Percentiles rank a stretch among this genome's conserved stretches.
These are phyloP conservation scores for Xylaria longipes DNA, from an alignment of 495 filamentous ascomycete genomes.

Conservation along the genomic window DNA sequence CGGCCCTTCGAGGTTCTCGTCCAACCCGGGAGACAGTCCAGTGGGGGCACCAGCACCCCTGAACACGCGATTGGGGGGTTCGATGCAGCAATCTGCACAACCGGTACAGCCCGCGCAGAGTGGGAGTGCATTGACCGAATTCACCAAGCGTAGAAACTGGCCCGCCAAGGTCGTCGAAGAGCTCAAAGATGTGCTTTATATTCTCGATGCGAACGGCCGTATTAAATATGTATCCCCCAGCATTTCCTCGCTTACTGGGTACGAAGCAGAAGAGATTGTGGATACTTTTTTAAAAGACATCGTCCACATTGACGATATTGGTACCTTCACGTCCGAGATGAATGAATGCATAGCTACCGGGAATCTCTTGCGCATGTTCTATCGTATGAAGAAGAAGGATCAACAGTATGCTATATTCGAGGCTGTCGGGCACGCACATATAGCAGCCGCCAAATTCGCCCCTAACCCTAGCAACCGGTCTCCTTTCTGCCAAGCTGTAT, in stretches of 20 bases:
- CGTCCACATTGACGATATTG: slow-evolving; percentile 87
- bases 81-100: slow-evolving; percentile 30
- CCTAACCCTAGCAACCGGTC: slow-evolving; percentile 68
- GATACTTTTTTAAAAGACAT: slow-evolving; percentile 77
- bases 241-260: slow-evolving; percentile 77
- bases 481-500: slow-evolving; percentile 84
- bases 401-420: slow-evolving; percentile 82
- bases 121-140: slow-evolving; percentile 76
- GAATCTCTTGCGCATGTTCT: slow-evolving; percentile 83
- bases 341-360: slow-evolving; percentile 89
- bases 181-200: slow-evolving; percentile 85
- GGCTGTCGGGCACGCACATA: slow-evolving; percentile 88
- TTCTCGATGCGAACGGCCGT: slow-evolving; percentile 82
- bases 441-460: slow-evolving; percentile 69
- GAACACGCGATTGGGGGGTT: slow-evolving; percentile 28
- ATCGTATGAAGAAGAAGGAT: slow-evolving; percentile 81
- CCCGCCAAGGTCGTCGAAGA: slow-evolving; percentile 87
- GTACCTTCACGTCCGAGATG: slow-evolving; percentile 85
- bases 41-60: slow-evolving; percentile 51
- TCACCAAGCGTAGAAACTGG: slow-evolving; percentile 88
- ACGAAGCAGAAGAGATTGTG: slow-evolving; percentile 70
- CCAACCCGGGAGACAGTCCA: slow-evolving; percentile 34
- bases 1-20: slow-evolving; percentile 32
- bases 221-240: slow-evolving; percentile 87
- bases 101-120: slow-evolving; percentile 54